A percentile compares a stretch with the other conserved stretches of the same genome.
Evolutionary conservation across 495 filamentous ascomycete genomes (phyloP).

Genomic region (Aspergillus coremiiformis): DNA sequence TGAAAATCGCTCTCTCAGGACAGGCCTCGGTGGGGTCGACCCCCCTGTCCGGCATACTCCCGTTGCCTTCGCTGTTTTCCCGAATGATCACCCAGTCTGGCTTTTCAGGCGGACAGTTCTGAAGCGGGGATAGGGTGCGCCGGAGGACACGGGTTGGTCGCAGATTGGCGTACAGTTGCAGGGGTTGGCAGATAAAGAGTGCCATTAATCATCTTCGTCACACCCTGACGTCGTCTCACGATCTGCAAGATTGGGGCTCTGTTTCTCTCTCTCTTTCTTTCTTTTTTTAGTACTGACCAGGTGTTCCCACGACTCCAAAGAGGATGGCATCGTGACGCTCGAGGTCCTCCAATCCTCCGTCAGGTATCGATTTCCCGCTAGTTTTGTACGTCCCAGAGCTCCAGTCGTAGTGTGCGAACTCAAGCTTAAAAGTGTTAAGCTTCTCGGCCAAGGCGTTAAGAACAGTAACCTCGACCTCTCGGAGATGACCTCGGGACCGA

Average conservation of each 20-base stretch:
- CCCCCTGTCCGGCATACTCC: constrained; percentile 53
- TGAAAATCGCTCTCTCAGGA: constrained; percentile 49
- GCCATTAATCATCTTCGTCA: constrained; percentile 1
- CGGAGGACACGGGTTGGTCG: constrained; percentile 45
- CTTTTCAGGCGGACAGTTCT: constrained; percentile 32
- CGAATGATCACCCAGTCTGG: constrained; percentile 53
- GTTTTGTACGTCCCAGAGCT: constrained; percentile 46
- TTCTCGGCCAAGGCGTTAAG: constrained; percentile 37
- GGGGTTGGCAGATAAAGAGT: constrained; percentile 47
- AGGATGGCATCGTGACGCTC: constrained; percentile 50
- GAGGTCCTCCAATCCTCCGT: constrained; percentile 43
- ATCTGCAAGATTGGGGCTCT: not conserved
- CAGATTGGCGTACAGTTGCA: constrained; percentile 52
- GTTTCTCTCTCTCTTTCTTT: not conserved
- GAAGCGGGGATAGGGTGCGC: constrained; percentile 43
- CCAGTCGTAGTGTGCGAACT: constrained; percentile 47
- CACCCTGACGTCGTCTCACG: not conserved
- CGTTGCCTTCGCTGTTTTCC: constrained; percentile 52
- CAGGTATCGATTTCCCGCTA: constrained; percentile 47
- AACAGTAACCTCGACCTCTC: constrained; percentile 41
- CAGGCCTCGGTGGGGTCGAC: constrained; percentile 42
- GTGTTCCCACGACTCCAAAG: constrained; percentile 50
- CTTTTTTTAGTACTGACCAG: constrained; percentile 27
- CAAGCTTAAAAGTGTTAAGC: constrained; percentile 40
- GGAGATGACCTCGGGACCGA: constrained; percentile 48